Base-by-base conservation (phyloP, 257 asterid genomes). In the Scutellaria minor region DNA sequence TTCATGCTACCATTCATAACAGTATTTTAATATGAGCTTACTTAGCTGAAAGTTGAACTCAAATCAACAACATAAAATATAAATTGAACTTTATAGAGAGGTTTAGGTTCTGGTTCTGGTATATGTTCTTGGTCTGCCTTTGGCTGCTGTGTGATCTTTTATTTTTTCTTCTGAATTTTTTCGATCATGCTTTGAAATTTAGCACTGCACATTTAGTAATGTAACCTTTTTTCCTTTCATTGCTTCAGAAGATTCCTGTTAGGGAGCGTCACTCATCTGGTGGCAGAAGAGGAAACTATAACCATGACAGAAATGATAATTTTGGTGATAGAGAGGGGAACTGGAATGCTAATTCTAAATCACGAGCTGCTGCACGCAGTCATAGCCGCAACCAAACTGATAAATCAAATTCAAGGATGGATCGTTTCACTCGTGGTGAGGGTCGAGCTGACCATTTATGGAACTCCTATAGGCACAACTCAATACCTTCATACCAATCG, bases 261-360 rank as follows among this genome's bases (percentile, higher is more conserved):
- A 78, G 96, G 84, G 98, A 88, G 67, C 90, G 90, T 41, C 87
- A 83, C 79, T 75, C 96, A 6, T 80, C 96, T 64, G 85, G 91
- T 73, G 70, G 71, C 71, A 85, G 96, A 83, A 85, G 96, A 77
- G 96, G 96, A 72, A 88, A 81, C 75, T 86, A 84, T 70, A 85
- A 76, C 85, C 82, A 88, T 64, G 96, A 89, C 72, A 79, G 90
- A 79, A 87, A 77, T 39, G 92, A 89, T 67, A 83, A 57, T 77
- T 84, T 76, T 64, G 80, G 80, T 68, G 98, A 88, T 76, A 86
- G 96, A 82, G 98, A 93, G 18, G 91, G 85, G 31, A 84, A 72
- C 81, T 90, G 97, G 96, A 86, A 84, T 78, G 74, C 70, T 71
- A 86, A 80, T 75, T 71, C 93, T 40, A 94, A 85, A 74, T 76